Conservation (phyloP, 1,284 basidiomycete genomes). For the Phellinidium pouzarii region DNA sequence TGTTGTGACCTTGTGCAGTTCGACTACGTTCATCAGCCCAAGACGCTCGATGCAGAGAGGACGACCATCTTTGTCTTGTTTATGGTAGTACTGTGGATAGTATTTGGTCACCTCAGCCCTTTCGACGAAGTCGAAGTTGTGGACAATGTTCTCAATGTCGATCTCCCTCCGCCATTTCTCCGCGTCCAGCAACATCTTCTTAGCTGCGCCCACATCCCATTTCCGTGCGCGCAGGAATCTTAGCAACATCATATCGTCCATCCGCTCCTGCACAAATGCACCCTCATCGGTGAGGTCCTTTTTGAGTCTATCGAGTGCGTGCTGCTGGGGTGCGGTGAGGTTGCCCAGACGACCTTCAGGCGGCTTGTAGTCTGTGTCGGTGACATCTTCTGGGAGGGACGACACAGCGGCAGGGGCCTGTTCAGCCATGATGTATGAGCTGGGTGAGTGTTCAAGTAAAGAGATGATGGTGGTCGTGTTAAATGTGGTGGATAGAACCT, state of each 20-base stretch:
- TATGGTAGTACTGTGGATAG: slow-evolving; percentile 97
- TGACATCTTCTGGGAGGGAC: slow-evolving; percentile 23
- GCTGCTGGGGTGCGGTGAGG: slow-evolving; percentile 65
- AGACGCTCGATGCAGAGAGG: slow-evolving; percentile 95
- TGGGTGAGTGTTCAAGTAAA: too few relatives aligned
- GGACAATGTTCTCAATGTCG: slow-evolving; percentile 80
- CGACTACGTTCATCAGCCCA: slow-evolving; percentile 83
- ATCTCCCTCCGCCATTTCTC: slow-evolving; percentile 93
- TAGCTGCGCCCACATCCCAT: slow-evolving; percentile 80
- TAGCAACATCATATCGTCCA: slow-evolving; percentile 77
- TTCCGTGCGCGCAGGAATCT: slow-evolving; percentile 90
- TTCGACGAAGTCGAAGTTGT: slow-evolving; percentile 87
- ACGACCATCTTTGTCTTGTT: slow-evolving; percentile 94
- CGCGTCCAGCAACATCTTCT: slow-evolving; percentile 76
- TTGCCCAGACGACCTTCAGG: slow-evolving; percentile 79
- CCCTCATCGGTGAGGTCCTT: slow-evolving; percentile 60
- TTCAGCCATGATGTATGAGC: slow-evolving; percentile 7
- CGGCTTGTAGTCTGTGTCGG: slow-evolving; percentile 64
- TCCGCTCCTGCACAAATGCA: slow-evolving; percentile 59
- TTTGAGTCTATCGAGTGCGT: slow-evolving; percentile 69
- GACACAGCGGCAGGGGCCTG: background rate
- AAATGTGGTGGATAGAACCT: too few relatives aligned
- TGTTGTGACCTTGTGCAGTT: slow-evolving; percentile 77
- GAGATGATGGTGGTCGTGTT: too few relatives aligned
- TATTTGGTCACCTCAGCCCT: slow-evolving; percentile 81